phyloP scores from a whole-genome alignment of 2,329 filamentous ascomycete genomes.

The Colletotrichum cuscutae region DNA sequence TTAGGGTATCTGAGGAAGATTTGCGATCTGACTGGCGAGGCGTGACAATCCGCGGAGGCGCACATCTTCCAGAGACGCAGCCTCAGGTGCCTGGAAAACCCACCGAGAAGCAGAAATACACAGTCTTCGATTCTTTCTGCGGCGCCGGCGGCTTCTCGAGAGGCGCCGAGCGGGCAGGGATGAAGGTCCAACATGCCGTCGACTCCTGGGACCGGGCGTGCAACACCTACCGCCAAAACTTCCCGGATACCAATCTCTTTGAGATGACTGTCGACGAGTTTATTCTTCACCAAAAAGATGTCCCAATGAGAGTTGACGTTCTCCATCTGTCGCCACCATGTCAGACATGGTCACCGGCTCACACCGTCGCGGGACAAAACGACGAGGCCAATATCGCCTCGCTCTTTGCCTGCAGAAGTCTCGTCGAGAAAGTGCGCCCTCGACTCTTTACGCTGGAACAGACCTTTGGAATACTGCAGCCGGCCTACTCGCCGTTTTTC shows the following conservation, averaged over 20 bases:
- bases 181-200: slow-evolving; percentile 70
- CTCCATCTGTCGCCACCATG: slow-evolving; percentile 83
- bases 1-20: slow-evolving; percentile 42
- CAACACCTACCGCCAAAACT: slow-evolving; percentile 68
- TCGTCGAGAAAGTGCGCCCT: slow-evolving; percentile 70
- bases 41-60: slow-evolving; percentile 50
- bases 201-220: slow-evolving; percentile 70
- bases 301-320: slow-evolving; percentile 66
- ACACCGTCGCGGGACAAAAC: slow-evolving; percentile 67
- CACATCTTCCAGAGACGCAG: slow-evolving; percentile 29
- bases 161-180: slow-evolving; percentile 68
- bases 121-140: slow-evolving; percentile 77
- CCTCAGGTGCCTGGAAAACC: background rate
- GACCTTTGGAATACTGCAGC: slow-evolving; percentile 72
- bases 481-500: slow-evolving; percentile 64
- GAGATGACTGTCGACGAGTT: slow-evolving; percentile 61
- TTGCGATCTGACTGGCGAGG: slow-evolving; percentile 52
- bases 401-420: slow-evolving; percentile 61
- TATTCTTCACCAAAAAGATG: slow-evolving; percentile 45
- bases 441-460: slow-evolving; percentile 83
- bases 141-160: slow-evolving; percentile 78
- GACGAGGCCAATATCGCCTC: slow-evolving; percentile 76
- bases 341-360: slow-evolving; percentile 78
- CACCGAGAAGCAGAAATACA: slow-evolving; percentile 61
- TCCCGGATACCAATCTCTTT: slow-evolving; percentile 60